Base-by-base conservation (phyloP, 768 basidiomycete genomes). In the Xerocomellus dryophilus region DNA sequence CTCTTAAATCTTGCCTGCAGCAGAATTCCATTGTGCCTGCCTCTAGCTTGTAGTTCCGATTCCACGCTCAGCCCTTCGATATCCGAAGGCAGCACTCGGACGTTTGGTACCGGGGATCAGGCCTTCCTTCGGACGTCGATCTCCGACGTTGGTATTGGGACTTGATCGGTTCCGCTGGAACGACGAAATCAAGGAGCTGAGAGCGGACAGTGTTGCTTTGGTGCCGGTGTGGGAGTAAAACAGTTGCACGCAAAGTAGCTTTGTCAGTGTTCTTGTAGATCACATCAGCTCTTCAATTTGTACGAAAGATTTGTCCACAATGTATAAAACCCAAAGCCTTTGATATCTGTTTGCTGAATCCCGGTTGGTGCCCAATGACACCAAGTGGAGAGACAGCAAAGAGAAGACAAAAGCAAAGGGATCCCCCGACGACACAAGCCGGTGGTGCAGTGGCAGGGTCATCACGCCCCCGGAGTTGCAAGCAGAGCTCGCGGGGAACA, bases 381-480 rank as follows among this genome's bases (percentile, higher is more conserved):
- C 43, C 0, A 0, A 0, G 1, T 0, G 0, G 23, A 27, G 27
- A 50, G 2, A 27, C 50, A 54, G 50, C 64, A 66, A 65, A 66
- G 48, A 66, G 46, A 63, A 53, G 17, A 44, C 50, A 52, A 51
- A 25, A 21, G 36, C 43, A 10, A 27, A 21, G 25, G n/a, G 51
- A 82, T 71, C 82, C 82, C 81, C 79, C 74, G 79, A 84, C 82
- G 67, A 84, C 82, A 62, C 82, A 77, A 79, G 81, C 81, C 77
- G 51, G 59, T 38, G 63, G 43, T 73, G 71, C 71, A 74, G 60
- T 50, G 58, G 72, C 72, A 70, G 64, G 72, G 73, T 75, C 74
- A 75, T 75, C 74, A 31, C 50, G 63, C 49, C 69, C 65, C 50
- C 57, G 54, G 66, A 71, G 74, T 66, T 75, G 74, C 74, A 75